Conservation (phyloP, 2,329 filamentous ascomycete genomes). For the Aspergillus sp. region DNA sequence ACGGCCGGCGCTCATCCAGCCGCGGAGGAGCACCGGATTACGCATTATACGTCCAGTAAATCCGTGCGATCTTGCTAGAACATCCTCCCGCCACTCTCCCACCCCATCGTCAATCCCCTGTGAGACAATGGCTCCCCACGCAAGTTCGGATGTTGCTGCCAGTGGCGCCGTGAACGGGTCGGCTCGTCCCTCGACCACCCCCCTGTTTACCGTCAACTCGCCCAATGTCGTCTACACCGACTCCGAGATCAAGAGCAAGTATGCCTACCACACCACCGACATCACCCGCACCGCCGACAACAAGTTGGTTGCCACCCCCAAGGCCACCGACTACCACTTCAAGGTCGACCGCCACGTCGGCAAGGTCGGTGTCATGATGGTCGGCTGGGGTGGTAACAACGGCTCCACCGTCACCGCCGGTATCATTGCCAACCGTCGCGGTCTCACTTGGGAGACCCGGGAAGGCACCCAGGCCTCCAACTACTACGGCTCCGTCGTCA, state of each 20-base stretch:
- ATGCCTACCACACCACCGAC: conserved; percentile 92
- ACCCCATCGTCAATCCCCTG: conserved; percentile 22
- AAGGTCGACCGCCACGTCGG: conserved; percentile 92
- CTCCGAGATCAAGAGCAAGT: conserved; percentile 84
- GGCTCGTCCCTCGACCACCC: conserved; percentile 41
- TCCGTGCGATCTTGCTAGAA: conserved; percentile 17
- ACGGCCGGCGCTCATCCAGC: conserved; percentile 90
- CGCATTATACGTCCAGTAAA: conserved; percentile 48
- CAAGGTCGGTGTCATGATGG: conserved; percentile 94
- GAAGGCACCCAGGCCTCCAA: conserved; percentile 83
- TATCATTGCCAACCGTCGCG: conserved; percentile 90
- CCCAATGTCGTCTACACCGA: conserved; percentile 92
- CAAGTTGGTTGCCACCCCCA: conserved; percentile 78
- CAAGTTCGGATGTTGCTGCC: conserved; percentile 58
- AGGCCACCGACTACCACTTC: conserved; percentile 93
- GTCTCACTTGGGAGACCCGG: conserved; percentile 88
- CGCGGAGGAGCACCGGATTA: conserved; percentile 74
- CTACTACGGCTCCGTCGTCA: conserved; percentile 97
- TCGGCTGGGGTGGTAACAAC: conserved; percentile 98
- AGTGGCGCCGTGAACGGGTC: conserved; percentile 57
- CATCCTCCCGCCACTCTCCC: conserved; percentile 53
- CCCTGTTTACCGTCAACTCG: conserved; percentile 82
- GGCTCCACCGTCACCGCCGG: conserved; percentile 95
- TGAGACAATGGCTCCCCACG: conserved; percentile 86
- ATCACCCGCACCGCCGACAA: conserved; percentile 71